Evolutionary conservation across 306 rosid species (phyloP).

Genomic region (Rosa lucieae): DNA sequence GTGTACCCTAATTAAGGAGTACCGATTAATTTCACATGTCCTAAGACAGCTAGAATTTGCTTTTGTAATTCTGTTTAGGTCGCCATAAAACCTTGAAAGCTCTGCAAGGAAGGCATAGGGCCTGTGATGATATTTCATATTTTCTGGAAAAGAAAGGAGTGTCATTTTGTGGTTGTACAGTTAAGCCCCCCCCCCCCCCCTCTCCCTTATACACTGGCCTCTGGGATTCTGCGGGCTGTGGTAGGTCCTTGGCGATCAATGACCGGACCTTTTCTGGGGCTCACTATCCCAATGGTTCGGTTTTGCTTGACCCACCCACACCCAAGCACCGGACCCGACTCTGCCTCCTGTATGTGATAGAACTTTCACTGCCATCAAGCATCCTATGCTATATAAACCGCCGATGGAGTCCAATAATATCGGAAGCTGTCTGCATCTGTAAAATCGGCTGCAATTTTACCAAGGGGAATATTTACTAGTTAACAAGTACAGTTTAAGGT

Average conservation of each 20-base stretch:
- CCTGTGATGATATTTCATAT: not conserved
- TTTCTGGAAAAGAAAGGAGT: not conserved
- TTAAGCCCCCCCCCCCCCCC: not conserved
- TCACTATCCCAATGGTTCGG: not conserved
- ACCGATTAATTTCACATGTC: not conserved
- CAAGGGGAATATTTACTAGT: not conserved
- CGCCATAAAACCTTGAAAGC: not conserved
- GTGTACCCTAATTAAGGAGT: not conserved
- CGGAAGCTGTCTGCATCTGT: not conserved
- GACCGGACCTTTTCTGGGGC: not conserved
- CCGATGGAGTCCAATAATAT: not conserved
- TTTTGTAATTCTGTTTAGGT: not conserved
- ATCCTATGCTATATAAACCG: not conserved
- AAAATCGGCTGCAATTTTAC: not conserved
- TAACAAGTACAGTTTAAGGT: not conserved
- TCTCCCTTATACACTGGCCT: not conserved
- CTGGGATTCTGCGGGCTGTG: not conserved
- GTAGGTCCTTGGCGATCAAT: not conserved
- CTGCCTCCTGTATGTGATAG: not conserved
- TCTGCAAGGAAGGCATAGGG: not conserved
- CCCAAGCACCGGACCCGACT: not conserved
- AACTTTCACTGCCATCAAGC: not conserved
- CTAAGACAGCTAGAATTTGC: not conserved
- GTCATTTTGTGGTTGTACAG: conserved; percentile 1
- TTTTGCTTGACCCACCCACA: not conserved